phyloP scores from a whole-genome alignment of 257 asterid genomes.

The Haberlea rhodopensis region DNA sequence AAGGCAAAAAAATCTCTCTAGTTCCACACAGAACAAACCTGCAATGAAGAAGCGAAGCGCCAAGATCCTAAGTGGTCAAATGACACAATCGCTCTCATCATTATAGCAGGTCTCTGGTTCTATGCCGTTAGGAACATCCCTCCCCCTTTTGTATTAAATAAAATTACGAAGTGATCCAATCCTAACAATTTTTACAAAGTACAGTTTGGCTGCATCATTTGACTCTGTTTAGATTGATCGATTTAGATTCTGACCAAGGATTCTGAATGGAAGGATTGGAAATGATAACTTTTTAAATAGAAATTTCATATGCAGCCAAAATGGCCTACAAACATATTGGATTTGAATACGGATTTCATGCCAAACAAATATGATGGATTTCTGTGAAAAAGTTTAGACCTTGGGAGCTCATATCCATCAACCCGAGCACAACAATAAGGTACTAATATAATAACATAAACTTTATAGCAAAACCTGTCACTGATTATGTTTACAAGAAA shows the following conservation, averaged over 20 bases:
- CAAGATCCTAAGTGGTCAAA: not conserved
- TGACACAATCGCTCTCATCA: not conserved
- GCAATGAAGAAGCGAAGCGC: not conserved
- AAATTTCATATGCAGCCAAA: too few relatives aligned
- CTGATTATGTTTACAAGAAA: not conserved
- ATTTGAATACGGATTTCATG: too few relatives aligned
- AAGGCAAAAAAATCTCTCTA: slow-evolving; percentile 1
- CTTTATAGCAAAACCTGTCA: not conserved
- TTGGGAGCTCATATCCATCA: too few relatives aligned
- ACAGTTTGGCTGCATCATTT: not conserved
- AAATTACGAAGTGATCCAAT: not conserved
- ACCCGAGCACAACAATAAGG: too few relatives aligned
- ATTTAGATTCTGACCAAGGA: not conserved
- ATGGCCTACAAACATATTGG: too few relatives aligned
- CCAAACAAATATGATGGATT: too few relatives aligned
- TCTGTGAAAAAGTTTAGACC: too few relatives aligned
- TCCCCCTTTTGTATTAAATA: not conserved
- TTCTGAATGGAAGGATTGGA: too few relatives aligned
- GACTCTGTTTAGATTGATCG: not conserved
- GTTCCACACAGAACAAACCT: slow-evolving; percentile 4
- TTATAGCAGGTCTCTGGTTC: not conserved
- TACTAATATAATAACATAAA: too few relatives aligned
- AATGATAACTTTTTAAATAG: too few relatives aligned
- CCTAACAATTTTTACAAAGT: not conserved
- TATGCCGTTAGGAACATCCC: not conserved